These are phyloP conservation scores for Podaxis sp. DNA, from an alignment of 768 basidiomycete genomes.

Conservation along the genomic window DNA sequence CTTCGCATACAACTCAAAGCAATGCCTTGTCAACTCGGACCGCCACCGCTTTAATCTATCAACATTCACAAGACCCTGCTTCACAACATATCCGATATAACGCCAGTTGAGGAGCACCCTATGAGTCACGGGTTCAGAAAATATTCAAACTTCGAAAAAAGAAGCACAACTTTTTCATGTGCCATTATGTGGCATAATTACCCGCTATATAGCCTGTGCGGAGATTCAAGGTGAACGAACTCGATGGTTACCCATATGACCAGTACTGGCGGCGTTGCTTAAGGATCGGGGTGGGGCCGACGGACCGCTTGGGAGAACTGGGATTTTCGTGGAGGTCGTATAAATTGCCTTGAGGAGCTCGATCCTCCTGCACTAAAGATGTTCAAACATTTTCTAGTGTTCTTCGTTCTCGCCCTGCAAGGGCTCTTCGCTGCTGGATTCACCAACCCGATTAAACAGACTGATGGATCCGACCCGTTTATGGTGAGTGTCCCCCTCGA, in stretches of 20 bases:
- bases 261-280: background rate
- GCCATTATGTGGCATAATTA: background rate
- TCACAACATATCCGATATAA: background rate
- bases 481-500: conserved; percentile 1
- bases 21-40: background rate
- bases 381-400: background rate
- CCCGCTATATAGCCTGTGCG: background rate
- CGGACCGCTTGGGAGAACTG: background rate
- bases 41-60: background rate
- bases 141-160: background rate
- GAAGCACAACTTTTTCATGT: background rate
- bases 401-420: conserved; percentile 4
- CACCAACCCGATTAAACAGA: conserved; percentile 18
- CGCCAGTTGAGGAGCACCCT: background rate
- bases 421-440: conserved; percentile 4
- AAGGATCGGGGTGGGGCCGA: background rate
- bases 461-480: conserved; percentile 21
- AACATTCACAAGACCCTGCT: background rate
- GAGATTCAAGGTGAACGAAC: background rate
- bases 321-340: background rate
- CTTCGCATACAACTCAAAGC: background rate
- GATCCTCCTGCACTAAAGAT: background rate
- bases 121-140: background rate
- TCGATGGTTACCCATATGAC: background rate
- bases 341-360: background rate